Conservation (phyloP, 2,329 filamentous ascomycete species). For the Hypoxylon sp. region DNA sequence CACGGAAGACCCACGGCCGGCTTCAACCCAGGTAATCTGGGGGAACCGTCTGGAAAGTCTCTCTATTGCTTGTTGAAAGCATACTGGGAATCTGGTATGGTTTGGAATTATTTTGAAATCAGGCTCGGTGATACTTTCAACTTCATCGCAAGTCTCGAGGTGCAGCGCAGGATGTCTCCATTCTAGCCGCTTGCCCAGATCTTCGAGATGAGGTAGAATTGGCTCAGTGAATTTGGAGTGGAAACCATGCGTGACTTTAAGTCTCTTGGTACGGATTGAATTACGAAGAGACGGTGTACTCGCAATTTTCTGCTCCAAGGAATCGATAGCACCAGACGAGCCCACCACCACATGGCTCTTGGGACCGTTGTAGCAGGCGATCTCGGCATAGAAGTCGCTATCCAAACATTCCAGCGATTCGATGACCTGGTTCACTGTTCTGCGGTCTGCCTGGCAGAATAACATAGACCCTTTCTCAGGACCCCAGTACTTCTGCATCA, state of each 20-base stretch:
- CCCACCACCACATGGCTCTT: neutral
- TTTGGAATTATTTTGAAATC: slow-evolving; percentile 16
- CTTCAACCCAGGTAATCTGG: slow-evolving; percentile 28
- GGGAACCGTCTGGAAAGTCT: slow-evolving; percentile 26
- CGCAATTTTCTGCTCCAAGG: no score
- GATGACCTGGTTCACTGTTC: neutral
- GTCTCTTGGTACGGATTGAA: neutral
- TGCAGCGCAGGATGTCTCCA: no score
- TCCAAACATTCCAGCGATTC: neutral
- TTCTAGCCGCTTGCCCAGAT: neutral
- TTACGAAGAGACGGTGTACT: neutral
- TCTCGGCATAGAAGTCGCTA: neutral
- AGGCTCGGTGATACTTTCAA: slow-evolving; percentile 17
- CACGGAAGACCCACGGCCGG: slow-evolving; percentile 11
- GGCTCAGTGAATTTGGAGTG: neutral
- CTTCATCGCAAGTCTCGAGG: slow-evolving; percentile 6
- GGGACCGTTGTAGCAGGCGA: neutral
- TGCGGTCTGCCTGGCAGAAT: neutral
- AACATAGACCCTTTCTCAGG: slow-evolving; percentile 27
- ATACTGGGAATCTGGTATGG: slow-evolving; percentile 32
- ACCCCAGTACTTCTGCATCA: slow-evolving; percentile 36
- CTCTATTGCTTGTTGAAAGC: slow-evolving; percentile 34
- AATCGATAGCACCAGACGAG: neutral
- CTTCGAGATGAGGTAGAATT: neutral
- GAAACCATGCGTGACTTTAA: neutral